Evolutionary conservation across 1,139 yeast species (phyloP).

Genomic region (Pichia inconspicua): DNA sequence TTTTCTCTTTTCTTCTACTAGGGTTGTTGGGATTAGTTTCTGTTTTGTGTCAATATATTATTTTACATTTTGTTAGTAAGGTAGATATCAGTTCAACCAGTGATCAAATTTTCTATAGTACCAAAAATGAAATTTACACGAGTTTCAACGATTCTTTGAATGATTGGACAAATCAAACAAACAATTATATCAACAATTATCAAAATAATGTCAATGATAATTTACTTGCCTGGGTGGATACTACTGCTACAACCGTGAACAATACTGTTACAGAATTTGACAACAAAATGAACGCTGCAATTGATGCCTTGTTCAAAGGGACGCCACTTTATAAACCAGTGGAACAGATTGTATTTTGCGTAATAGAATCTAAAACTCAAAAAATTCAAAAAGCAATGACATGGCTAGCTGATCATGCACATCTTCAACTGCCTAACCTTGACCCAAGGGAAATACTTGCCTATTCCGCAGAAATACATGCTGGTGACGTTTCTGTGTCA

Average conservation of each 20-base stretch:
- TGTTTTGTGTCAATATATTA: slow-evolving; percentile 40
- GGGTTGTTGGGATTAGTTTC: slow-evolving; percentile 43
- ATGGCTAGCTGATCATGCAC: slow-evolving; percentile 67
- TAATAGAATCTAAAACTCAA: slow-evolving; percentile 63
- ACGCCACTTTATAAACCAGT: slow-evolving; percentile 64
- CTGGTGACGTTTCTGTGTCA: slow-evolving; percentile 6
- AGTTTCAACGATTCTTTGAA: slow-evolving; percentile 19
- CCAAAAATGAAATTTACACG: slow-evolving; percentile 12
- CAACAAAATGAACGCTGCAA: slow-evolving; percentile 42
- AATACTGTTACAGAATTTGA: slow-evolving; percentile 45
- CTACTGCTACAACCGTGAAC: slow-evolving; percentile 49
- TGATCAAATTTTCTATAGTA: slow-evolving; percentile 11
- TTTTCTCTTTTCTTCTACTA: slow-evolving; percentile 37
- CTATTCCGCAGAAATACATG: slow-evolving; percentile 5
- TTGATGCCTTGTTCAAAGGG: slow-evolving; percentile 52
- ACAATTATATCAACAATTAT: slow-evolving; percentile 35
- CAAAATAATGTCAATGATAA: slow-evolving; percentile 51
- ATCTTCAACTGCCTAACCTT: slow-evolving; percentile 51
- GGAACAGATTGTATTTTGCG: slow-evolving; percentile 64
- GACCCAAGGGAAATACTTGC: slow-evolving; percentile 27
- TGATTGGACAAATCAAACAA: slow-evolving; percentile 48
- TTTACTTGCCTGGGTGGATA: slow-evolving; percentile 58
- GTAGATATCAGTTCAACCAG: slow-evolving; percentile 3
- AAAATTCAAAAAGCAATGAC: slow-evolving; percentile 61
- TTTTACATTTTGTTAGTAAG: slow-evolving; percentile 26